Conservation (phyloP, 192 early-diverging fungal species). For the Spinellus fusiger region DNA sequence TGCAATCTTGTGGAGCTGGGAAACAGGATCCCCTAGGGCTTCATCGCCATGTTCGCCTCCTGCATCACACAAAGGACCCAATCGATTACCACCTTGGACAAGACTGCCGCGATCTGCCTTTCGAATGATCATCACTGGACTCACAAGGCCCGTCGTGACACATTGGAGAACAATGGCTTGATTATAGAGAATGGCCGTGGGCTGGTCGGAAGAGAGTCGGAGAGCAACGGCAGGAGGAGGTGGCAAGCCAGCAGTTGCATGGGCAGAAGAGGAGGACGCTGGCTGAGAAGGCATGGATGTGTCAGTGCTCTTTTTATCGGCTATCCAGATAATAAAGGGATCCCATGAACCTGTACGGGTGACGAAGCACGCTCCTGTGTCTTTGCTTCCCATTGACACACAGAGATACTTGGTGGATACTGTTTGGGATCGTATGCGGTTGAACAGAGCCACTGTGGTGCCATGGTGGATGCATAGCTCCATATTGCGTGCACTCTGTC, state of each 20-base stretch:
- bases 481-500: constrained; percentile 77
- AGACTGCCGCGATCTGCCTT: constrained; percentile 83
- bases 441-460: constrained; percentile 81
- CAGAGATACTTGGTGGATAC: constrained; percentile 85
- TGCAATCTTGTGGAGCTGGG: constrained; percentile 89
- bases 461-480: constrained; percentile 84
- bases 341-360: constrained; percentile 76
- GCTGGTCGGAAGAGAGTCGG: constrained; percentile 51
- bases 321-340: constrained; percentile 82
- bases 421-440: constrained; percentile 85
- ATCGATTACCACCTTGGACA: constrained; percentile 61
- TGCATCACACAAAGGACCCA: constrained; percentile 11
- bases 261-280: constrained; percentile 1
- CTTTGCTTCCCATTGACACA: constrained; percentile 36
- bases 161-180: constrained; percentile 85
- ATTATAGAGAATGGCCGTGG: constrained; percentile 78
- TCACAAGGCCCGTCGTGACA: constrained; percentile 76
- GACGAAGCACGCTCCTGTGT: constrained; percentile 64
- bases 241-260: constrained; percentile 4
- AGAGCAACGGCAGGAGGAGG: constrained; percentile 40
- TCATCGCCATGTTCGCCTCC: constrained; percentile 44
- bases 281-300: constrained; percentile 23
- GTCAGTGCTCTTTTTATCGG: constrained; percentile 54
- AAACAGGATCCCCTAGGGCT: constrained; percentile 77
- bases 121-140: constrained; percentile 76